Percentiles rank a stretch among this genome's conserved stretches.
Conservation (phyloP, 75 land plant species). For the Pinus taeda region DNA sequence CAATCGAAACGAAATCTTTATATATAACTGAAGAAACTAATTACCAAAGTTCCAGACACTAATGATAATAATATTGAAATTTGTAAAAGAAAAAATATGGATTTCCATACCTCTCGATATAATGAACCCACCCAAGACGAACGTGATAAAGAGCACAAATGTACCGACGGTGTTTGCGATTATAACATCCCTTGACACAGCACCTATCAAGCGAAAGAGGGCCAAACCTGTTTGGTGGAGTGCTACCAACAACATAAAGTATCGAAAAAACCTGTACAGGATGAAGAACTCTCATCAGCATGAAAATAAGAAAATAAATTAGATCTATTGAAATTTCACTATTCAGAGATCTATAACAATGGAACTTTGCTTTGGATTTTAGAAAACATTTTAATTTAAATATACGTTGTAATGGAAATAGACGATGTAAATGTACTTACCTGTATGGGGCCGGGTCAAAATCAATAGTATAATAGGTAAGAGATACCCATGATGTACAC, state of each 20-base stretch:
- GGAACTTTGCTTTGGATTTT: too few relatives aligned
- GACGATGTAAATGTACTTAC: constrained; percentile 6
- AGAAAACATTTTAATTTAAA: too few relatives aligned
- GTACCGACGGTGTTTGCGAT: constrained; percentile 42
- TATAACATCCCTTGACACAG: constrained; percentile 22
- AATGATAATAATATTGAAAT: too few relatives aligned
- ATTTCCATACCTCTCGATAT: too few relatives aligned
- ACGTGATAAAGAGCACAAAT: constrained; percentile 24
- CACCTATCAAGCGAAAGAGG: constrained; percentile 41
- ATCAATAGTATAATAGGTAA: constrained; percentile 49
- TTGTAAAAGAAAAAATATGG: too few relatives aligned
- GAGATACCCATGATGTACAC: constrained; percentile 30
- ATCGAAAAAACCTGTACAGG: constrained; percentile 9
- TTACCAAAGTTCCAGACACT: too few relatives aligned
- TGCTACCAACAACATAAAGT: constrained; percentile 16
- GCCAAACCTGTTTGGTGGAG: constrained; percentile 40
- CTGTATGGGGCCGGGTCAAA: constrained; percentile 42
- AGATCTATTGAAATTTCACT: not conserved
- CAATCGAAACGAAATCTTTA: too few relatives aligned
- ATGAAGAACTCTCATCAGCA: not conserved
- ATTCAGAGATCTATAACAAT: not conserved
- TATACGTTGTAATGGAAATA: too few relatives aligned
- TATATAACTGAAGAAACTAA: too few relatives aligned
- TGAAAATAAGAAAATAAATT: not conserved
- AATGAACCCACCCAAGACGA: constrained; percentile 32